A percentile compares a stretch with the other conserved stretches of the same genome.
Conservation (phyloP, 192 early-diverging fungal species). For the Coemansia sp. region DNA sequence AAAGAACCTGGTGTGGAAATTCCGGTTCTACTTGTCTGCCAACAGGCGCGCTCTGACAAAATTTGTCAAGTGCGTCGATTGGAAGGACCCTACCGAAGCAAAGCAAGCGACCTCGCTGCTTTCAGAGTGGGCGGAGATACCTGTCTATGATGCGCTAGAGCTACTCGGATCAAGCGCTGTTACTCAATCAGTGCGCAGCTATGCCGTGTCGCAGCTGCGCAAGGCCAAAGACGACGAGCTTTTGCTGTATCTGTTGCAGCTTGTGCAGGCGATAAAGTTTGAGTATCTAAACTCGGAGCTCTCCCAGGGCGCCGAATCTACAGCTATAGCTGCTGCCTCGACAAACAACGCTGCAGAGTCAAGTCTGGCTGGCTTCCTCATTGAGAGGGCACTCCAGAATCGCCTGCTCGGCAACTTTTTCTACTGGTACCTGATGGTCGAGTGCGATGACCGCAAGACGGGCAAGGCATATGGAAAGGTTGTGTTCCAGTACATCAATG, state of each 20-base stretch:
- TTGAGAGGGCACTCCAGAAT: conserved; percentile 81
- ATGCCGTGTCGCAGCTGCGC: conserved; percentile 84
- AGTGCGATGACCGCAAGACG: conserved; percentile 80
- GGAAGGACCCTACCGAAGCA: conserved; percentile 87
- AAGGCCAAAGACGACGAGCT: conserved; percentile 96
- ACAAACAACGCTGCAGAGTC: conserved; percentile 50
- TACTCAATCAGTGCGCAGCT: conserved; percentile 73
- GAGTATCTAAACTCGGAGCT: conserved; percentile 62
- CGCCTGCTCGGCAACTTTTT: conserved; percentile 88
- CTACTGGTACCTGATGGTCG: conserved; percentile 97
- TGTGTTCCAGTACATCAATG: conserved; percentile 74
- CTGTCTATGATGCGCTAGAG: conserved; percentile 94
- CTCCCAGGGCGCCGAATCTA: conserved; percentile 25
- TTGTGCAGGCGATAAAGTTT: conserved; percentile 97
- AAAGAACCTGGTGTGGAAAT: conserved; percentile 98
- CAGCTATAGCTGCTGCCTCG: not conserved
- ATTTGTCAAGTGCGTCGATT: conserved; percentile 94
- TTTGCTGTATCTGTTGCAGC: conserved; percentile 88
- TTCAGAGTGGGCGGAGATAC: conserved; percentile 84
- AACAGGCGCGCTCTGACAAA: conserved; percentile 97
- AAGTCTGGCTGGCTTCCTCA: conserved; percentile 81
- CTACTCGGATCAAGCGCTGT: conserved; percentile 87
- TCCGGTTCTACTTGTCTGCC: conserved; percentile 88
- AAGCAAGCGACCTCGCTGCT: conserved; percentile 90
- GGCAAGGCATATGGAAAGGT: conserved; percentile 88